Percentiles rank a stretch among this genome's conserved stretches.
Evolutionary conservation across 495 filamentous ascomycete genomes (phyloP).

Genomic region (Tuber brumale): DNA sequence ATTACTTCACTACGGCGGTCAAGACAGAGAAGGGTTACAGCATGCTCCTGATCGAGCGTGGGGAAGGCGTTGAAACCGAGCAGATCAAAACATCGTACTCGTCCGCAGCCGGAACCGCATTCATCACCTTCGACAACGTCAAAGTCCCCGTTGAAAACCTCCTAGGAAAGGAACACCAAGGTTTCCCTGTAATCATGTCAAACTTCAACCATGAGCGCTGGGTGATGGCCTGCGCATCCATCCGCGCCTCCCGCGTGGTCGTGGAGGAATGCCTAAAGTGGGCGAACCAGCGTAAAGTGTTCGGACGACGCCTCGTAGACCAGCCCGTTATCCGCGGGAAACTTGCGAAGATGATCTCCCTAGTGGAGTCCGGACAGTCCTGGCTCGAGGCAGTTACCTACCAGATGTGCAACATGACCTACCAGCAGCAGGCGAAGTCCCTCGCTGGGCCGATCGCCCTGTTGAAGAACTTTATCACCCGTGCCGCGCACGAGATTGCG

Average conservation of each 20-base stretch:
- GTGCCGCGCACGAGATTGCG: conserved; percentile 71
- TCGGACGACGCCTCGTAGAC: conserved; percentile 70
- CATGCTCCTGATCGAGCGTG: conserved; percentile 67
- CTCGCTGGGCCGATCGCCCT: conserved; percentile 77
- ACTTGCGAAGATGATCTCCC: conserved; percentile 80
- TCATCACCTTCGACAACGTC: conserved; percentile 77
- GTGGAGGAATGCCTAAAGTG: conserved; percentile 85
- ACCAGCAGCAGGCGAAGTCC: conserved; percentile 66
- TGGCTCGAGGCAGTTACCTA: conserved; percentile 80
- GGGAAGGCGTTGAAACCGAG: conserved; percentile 52
- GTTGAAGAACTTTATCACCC: conserved; percentile 70
- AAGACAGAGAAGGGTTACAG: conserved; percentile 75
- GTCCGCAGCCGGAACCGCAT: conserved; percentile 68
- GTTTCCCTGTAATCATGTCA: conserved; percentile 78
- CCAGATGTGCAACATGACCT: conserved; percentile 83
- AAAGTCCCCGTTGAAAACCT: conserved; percentile 76
- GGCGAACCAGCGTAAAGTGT: conserved; percentile 83
- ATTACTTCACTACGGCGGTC: conserved; percentile 80
- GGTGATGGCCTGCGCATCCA: conserved; percentile 55
- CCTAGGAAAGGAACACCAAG: conserved; percentile 77
- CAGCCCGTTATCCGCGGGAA: conserved; percentile 84
- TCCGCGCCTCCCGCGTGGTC: conserved; percentile 59
- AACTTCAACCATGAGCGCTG: conserved; percentile 66
- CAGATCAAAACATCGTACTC: conserved; percentile 85
- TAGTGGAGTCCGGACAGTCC: conserved; percentile 71